Conservation (phyloP, 2,329 filamentous ascomycete genomes). For the Cladosporium colombiae region DNA sequence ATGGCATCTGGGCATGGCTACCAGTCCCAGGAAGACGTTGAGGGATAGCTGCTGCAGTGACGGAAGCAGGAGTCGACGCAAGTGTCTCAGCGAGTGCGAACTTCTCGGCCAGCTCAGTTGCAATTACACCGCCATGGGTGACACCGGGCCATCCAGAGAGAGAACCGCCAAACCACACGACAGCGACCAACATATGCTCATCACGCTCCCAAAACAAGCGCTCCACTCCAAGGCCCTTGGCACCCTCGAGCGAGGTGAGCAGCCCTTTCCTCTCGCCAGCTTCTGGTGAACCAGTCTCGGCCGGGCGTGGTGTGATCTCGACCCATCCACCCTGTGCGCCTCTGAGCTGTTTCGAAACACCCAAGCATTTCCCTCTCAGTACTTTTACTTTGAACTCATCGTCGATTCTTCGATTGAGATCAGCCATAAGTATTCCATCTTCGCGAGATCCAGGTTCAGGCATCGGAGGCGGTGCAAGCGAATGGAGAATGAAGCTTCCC, state of each 20-base stretch:
- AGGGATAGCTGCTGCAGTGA: constrained; percentile 30
- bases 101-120: constrained; percentile 69
- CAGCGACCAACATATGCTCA: constrained; percentile 59
- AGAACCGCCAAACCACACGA: constrained; percentile 69
- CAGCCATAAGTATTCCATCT: constrained; percentile 45
- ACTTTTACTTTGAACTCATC: constrained; percentile 52
- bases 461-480: constrained; percentile 48
- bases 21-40: constrained; percentile 36
- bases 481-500: constrained; percentile 44
- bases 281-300: constrained; percentile 11
- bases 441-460: constrained; percentile 43
- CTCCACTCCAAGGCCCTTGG: constrained; percentile 51
- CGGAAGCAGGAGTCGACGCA: constrained; percentile 36
- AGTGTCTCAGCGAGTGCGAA: constrained; percentile 65
- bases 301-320: constrained; percentile 30
- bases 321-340: constrained; percentile 37
- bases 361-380: constrained; percentile 46
- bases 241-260: constrained; percentile 40
- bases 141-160: constrained; percentile 70
- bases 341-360: constrained; percentile 36
- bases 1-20: constrained; percentile 35
- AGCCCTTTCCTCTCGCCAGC: constrained; percentile 25
- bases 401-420: constrained; percentile 47
- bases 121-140: constrained; percentile 70
- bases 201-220: constrained; percentile 63